Conservation (phyloP, 1,139 yeast genomes). For the Taphrina sp. region DNA sequence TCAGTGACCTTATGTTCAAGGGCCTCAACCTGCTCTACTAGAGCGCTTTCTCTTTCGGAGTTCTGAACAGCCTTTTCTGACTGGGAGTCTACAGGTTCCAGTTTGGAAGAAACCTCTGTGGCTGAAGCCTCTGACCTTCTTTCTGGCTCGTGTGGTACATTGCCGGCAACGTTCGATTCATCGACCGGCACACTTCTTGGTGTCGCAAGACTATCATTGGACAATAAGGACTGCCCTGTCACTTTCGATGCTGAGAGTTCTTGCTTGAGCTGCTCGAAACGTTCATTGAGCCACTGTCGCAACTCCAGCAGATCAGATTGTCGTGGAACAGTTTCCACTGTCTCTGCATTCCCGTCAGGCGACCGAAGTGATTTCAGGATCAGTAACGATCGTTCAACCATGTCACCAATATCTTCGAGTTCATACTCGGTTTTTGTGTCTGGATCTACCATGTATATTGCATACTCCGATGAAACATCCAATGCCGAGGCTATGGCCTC, state of each 20-base stretch:
- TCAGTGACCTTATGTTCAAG: not conserved
- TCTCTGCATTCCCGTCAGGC: not conserved
- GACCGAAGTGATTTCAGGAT: constrained; percentile 44
- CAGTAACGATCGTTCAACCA: constrained; percentile 62
- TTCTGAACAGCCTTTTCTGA: not conserved
- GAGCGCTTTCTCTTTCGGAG: not conserved
- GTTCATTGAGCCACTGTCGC: constrained; percentile 42
- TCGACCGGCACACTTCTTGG: no score
- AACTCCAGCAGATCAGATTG: constrained; percentile 57
- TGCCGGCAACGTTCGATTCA: no score
- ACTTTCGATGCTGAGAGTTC: constrained; percentile 45
- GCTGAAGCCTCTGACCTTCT: not conserved
- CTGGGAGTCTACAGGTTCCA: no score
- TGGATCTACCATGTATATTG: constrained; percentile 73
- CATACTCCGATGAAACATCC: constrained; percentile 81
- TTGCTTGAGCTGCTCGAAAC: constrained; percentile 42
- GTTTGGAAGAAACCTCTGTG: no score
- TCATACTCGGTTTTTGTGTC: constrained; percentile 66
- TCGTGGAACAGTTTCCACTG: no score
- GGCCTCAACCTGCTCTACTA: not conserved
- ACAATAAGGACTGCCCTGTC: no score
- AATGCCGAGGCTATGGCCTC: constrained; percentile 70
- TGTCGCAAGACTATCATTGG: no score
- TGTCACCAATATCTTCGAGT: constrained; percentile 58
- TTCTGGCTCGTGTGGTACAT: not conserved